Base-by-base conservation (phyloP, 2,329 filamentous ascomycete genomes). In the Fusarium floridanum region DNA sequence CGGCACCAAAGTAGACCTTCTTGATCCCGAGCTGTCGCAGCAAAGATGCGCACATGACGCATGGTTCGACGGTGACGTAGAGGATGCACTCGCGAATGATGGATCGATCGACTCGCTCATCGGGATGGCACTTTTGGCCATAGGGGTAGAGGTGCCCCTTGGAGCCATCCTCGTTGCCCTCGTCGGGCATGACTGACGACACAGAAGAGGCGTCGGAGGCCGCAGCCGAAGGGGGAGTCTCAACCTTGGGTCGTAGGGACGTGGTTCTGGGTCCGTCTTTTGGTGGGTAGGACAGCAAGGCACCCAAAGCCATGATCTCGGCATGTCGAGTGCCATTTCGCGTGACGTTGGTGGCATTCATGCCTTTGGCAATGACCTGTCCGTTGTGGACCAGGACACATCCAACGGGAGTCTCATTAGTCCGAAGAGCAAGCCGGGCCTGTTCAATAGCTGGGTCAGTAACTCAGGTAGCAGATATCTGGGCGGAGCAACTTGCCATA, bases 21-120 rank as follows among this genome's bases (percentile, higher is more conserved):
- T 93, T 91, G 83, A 99, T 95, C 16, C 91, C 90, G 74, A 97
- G 92, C 83, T 99, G 97, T 61, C 95, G 91, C 61, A 99, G 88
- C 63, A 97, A 91, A 8, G 95, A 97, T 14, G 97, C 97, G 81
- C 97, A 99, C 97, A 99, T 99, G 85, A 99, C 95, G 83, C 97
- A 99, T 6, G 97, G 97, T 84, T 99, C 97, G 64, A 99, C 96
- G 0, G 97, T 99, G 59, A 99, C 97, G 83, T 99, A 99, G 61
- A 99, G 90, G 11, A 91, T 93, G 76, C 88, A 89, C 74, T 95
- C 90, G 43, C 86, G 87, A 76, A 98, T 87, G 72, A 96, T 90
- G 14, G 88, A 88, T 37, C 90, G 88, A 63, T 92, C 88, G 75
- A 97, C 89, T 62, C 87, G 88, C 24, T 88, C 83, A 3, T 83